These are phyloP conservation scores for Citrus australasica DNA, from an alignment of 345 rosid genomes.

Conservation along the genomic window DNA sequence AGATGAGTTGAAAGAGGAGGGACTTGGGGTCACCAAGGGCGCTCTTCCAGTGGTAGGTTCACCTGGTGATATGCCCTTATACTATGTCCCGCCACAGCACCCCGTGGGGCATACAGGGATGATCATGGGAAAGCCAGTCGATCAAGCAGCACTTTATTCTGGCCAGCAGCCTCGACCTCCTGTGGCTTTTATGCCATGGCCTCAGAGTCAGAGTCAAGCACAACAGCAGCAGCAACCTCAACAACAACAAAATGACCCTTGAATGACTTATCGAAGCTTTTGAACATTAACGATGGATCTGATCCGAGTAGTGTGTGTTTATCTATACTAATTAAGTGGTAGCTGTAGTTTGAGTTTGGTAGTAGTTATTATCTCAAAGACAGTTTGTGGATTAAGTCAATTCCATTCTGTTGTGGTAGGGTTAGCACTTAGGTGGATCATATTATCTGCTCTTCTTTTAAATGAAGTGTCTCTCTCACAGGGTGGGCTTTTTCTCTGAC, in stretches of 20 bases:
- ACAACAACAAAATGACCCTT: constrained; percentile 23
- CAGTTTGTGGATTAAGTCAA: neutral
- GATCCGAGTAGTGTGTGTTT: neutral
- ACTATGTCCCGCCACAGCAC: constrained; percentile 36
- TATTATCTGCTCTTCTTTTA: neutral
- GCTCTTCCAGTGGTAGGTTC: constrained; percentile 38
- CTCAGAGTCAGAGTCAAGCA: constrained; percentile 25
- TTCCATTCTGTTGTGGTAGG: neutral
- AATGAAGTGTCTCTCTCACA: neutral
- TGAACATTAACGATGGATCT: neutral
- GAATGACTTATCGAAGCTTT: constrained; percentile 2
- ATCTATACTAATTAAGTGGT: constrained; percentile 3
- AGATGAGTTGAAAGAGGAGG: constrained; percentile 57
- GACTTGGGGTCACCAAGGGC: constrained; percentile 43
- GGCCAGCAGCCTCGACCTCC: constrained; percentile 31
- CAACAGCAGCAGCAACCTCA: constrained; percentile 26
- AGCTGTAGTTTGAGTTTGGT: neutral
- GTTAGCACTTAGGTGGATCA: neutral
- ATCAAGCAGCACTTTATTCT: constrained; percentile 25
- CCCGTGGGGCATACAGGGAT: constrained; percentile 30
- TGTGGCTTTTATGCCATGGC: constrained; percentile 35
- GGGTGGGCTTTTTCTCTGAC: neutral
- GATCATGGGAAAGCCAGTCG: constrained; percentile 41
- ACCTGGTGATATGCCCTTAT: constrained; percentile 38
- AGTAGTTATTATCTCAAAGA: neutral